Evolutionary conservation across 208 protist species (phyloP).

Genomic region (Crithidia bombi): DNA sequence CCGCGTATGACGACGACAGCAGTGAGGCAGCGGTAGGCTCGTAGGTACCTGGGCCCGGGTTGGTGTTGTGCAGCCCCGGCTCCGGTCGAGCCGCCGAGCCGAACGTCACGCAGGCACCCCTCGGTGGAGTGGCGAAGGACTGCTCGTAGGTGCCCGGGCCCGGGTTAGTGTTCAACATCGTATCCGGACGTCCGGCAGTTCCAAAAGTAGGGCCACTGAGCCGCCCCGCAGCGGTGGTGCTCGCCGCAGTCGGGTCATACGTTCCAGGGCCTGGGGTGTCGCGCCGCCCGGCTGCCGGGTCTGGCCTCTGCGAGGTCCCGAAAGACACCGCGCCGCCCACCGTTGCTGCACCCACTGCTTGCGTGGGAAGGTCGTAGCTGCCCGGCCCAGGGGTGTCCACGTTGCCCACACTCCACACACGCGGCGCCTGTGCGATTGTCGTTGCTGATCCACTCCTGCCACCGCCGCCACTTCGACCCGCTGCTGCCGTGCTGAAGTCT

Average conservation of each 20-base stretch:
- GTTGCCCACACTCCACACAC: slow-evolving; percentile 12
- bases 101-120: not conserved
- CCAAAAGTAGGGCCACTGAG: slow-evolving; percentile 3
- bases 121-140: not conserved
- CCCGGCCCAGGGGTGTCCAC: slow-evolving; percentile 33
- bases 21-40: slow-evolving; percentile 10
- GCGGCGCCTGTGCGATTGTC: slow-evolving; percentile 6
- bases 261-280: slow-evolving; percentile 30
- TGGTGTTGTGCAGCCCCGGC: slow-evolving; percentile 14
- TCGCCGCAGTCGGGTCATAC: not conserved
- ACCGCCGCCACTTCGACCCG: too few species aligned
- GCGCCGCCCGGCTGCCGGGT: slow-evolving; percentile 6
- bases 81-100: not conserved
- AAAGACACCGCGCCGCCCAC: not conserved
- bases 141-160: slow-evolving; percentile 28
- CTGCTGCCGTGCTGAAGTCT: not conserved
- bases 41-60: slow-evolving; percentile 52
- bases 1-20: too few species aligned
- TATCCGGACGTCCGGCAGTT: not conserved
- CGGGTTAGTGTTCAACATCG: slow-evolving; percentile 14
- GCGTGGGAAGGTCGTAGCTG: slow-evolving; percentile 22
- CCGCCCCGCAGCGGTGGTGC: not conserved
- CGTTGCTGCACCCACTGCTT: not conserved
- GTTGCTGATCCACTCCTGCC: not conserved
- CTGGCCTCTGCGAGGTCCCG: slow-evolving; percentile 14